Evolutionary conservation across 371 early-diverging fungal species (phyloP).

Genomic region (Coemansia sp.): DNA sequence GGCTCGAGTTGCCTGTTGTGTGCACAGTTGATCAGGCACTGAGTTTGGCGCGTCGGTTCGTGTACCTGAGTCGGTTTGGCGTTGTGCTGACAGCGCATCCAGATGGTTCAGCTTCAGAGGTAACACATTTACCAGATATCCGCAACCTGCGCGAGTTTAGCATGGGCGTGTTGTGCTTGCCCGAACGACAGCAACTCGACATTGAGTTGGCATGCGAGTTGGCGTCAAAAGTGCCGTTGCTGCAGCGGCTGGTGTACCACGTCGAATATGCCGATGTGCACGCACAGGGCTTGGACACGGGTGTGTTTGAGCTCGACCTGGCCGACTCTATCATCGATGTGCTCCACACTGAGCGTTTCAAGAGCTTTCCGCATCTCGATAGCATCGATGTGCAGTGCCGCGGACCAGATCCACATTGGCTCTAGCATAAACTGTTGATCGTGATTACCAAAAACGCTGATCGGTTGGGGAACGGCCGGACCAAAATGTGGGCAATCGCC

Average conservation of each 20-base stretch:
- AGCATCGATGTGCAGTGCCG: background rate
- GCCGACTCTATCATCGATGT: background rate
- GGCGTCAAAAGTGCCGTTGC: background rate
- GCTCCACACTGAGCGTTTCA: background rate
- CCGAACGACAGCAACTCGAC: background rate
- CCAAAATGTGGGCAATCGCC: no score
- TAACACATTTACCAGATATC: background rate
- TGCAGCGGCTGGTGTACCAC: slow-evolving; percentile 1
- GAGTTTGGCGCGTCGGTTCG: background rate
- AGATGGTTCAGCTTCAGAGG: no score
- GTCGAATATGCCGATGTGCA: background rate
- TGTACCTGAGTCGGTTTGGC: background rate
- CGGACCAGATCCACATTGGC: background rate
- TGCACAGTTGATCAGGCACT: background rate
- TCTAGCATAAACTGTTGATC: background rate
- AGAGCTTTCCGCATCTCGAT: background rate
- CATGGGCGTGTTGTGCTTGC: background rate
- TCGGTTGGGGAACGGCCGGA: no score
- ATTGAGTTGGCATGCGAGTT: background rate
- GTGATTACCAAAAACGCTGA: background rate
- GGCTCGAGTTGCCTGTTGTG: background rate
- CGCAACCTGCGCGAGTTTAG: background rate
- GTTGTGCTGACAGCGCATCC: background rate
- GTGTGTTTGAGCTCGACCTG: background rate
- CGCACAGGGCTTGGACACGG: background rate